Conservation (phyloP, 2,329 filamentous ascomycete species). For the Amauroascus verrucosus region DNA sequence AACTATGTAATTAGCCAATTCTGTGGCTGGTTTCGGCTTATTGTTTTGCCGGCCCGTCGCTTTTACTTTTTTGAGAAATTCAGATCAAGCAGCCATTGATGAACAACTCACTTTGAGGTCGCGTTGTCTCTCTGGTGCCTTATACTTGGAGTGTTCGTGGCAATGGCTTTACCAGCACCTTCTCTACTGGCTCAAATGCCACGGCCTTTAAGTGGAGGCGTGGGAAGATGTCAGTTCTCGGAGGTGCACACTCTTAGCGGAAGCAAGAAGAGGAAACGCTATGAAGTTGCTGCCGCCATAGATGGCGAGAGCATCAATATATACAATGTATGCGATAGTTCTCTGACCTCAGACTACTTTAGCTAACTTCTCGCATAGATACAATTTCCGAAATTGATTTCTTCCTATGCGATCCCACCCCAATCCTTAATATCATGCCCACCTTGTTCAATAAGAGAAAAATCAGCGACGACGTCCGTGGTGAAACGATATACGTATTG, state of each 20-base stretch:
- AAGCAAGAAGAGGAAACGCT: slow-evolving; percentile 51
- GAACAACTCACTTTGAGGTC: background rate
- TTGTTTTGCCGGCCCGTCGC: slow-evolving; percentile 5
- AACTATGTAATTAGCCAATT: background rate
- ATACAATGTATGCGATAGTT: slow-evolving; percentile 44
- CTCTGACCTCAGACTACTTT: background rate
- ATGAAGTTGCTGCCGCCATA: slow-evolving; percentile 50
- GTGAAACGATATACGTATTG: slow-evolving; percentile 49
- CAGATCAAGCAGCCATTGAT: background rate
- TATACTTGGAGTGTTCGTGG: background rate
- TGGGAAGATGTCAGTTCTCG: slow-evolving; percentile 33
- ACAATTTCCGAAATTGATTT: slow-evolving; percentile 50
- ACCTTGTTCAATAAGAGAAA: slow-evolving; percentile 49
- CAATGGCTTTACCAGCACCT: slow-evolving; percentile 38
- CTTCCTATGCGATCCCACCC: slow-evolving; percentile 53
- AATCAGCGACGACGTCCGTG: slow-evolving; percentile 33
- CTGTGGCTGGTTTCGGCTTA: slow-evolving; percentile 12
- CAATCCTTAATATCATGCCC: slow-evolving; percentile 48
- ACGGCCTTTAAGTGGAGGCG: slow-evolving; percentile 33
- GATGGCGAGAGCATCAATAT: slow-evolving; percentile 54
- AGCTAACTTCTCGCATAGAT: slow-evolving; percentile 34
- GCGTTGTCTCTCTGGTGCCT: background rate
- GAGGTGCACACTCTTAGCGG: slow-evolving; percentile 46
- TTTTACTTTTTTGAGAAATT: slow-evolving; percentile 7
- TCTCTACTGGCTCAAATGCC: slow-evolving; percentile 39